Evolutionary conservation across 768 basidiomycete species (phyloP).

Genomic region (Fomitopsis serialis): DNA sequence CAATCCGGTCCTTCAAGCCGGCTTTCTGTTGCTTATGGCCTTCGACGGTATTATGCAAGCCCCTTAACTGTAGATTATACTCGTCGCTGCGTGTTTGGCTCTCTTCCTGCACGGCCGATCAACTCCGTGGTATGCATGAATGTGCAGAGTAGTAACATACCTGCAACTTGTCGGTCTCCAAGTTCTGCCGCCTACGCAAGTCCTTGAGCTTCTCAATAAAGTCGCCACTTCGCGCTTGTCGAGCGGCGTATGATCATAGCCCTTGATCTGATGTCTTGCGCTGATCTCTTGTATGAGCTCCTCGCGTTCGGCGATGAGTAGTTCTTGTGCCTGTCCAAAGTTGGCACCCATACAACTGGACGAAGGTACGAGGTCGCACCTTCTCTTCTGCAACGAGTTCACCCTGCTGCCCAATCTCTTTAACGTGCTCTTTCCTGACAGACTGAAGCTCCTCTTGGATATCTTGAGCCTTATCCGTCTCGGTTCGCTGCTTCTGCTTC

Average conservation of each 20-base stretch:
- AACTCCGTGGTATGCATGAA: too few relatives aligned
- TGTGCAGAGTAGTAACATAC: constrained; percentile 28
- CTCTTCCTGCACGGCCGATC: constrained; percentile 40
- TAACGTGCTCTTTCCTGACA: constrained; percentile 47
- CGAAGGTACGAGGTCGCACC: constrained; percentile 29
- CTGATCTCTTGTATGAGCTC: constrained; percentile 65
- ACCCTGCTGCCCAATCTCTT: constrained; percentile 58
- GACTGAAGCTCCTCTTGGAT: constrained; percentile 54
- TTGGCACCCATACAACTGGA: background rate
- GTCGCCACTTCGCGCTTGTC: constrained; percentile 66
- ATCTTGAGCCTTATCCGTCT: constrained; percentile 51
- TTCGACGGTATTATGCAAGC: constrained; percentile 51
- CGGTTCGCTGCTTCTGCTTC: constrained; percentile 40
- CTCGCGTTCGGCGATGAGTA: constrained; percentile 67
- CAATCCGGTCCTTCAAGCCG: constrained; percentile 52
- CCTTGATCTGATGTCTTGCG: constrained; percentile 64
- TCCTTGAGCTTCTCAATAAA: constrained; percentile 66
- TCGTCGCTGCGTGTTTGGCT: constrained; percentile 53
- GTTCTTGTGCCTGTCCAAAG: constrained; percentile 58
- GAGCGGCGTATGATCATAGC: constrained; percentile 65
- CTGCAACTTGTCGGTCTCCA: constrained; percentile 64
- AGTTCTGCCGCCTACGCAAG: constrained; percentile 54
- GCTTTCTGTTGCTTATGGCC: constrained; percentile 48
- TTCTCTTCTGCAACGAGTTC: constrained; percentile 69
- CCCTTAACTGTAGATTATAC: constrained; percentile 53